Conservation (phyloP, 306 rosid genomes). For the Citrullus colocynthis region DNA sequence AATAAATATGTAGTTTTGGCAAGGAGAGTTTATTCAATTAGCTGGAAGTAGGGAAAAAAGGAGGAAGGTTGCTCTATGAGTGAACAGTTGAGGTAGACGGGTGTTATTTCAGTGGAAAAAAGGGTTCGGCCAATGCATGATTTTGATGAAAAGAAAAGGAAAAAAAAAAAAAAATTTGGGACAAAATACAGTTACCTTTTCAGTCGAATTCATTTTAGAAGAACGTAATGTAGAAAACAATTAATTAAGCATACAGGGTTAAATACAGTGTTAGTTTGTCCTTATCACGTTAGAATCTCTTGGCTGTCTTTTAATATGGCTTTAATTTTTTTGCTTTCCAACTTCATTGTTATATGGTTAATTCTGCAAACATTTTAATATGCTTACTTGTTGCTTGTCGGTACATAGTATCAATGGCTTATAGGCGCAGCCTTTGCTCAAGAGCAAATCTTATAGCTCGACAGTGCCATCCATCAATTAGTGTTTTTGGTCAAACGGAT, state of each 20-base stretch:
- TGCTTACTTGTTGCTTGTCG: neutral
- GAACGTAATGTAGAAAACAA: neutral
- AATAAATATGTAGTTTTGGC: neutral
- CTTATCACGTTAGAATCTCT: neutral
- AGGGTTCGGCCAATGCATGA: neutral
- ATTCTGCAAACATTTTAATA: neutral
- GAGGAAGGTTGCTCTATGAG: neutral
- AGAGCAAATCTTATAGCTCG: constrained; percentile 43
- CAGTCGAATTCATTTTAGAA: neutral
- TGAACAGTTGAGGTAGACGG: neutral
- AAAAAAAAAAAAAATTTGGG: neutral
- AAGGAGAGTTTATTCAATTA: neutral
- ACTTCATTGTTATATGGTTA: neutral
- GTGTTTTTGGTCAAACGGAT: constrained; percentile 30
- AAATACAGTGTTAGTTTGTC: neutral
- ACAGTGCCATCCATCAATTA: constrained; percentile 42
- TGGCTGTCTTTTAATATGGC: neutral
- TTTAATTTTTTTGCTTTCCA: neutral
- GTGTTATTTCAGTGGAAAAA: neutral
- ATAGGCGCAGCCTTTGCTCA: constrained; percentile 50
- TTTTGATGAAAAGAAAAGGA: neutral
- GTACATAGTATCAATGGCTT: constrained; percentile 45
- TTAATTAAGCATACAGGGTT: neutral
- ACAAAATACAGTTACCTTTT: neutral
- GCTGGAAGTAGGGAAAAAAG: neutral